phyloP scores from a whole-genome alignment of 2,329 filamentous ascomycete genomes.

The Stemphylium vesicarium region DNA sequence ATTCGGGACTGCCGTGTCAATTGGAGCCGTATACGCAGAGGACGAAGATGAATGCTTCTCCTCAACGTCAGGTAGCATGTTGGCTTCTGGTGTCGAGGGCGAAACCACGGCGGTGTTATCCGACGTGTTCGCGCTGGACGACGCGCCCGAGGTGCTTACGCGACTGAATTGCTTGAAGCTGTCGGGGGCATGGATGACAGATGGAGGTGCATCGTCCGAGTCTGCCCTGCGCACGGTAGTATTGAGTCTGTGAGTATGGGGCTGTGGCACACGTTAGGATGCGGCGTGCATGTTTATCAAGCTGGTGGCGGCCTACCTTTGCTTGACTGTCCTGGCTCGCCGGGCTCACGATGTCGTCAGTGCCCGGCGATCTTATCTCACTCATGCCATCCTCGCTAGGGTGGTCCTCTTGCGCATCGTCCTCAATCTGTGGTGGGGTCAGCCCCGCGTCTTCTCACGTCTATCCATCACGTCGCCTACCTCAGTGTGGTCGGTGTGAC shows the following conservation, averaged over 20 bases:
- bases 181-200: constrained; percentile 88
- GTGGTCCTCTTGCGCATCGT: constrained; percentile 70
- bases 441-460: constrained; percentile 21
- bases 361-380: constrained; percentile 48
- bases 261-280: constrained; percentile 28
- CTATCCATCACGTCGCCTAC: constrained; percentile 24
- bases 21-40: constrained; percentile 68
- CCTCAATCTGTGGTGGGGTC: constrained; percentile 65
- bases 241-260: constrained; percentile 54
- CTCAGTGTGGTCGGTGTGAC: constrained; percentile 80
- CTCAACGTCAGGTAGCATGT: constrained; percentile 46
- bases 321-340: constrained; percentile 38
- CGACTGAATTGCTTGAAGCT: constrained; percentile 75
- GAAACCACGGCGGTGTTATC: constrained; percentile 48
- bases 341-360: constrained; percentile 46
- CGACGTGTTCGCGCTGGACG: constrained; percentile 40
- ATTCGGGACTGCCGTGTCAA: constrained; percentile 72
- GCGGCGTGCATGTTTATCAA: neutral
- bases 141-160: constrained; percentile 35
- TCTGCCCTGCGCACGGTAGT: constrained; percentile 57
- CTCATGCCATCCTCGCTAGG: constrained; percentile 46
- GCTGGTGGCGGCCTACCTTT: constrained; percentile 32
- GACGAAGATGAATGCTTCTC: constrained; percentile 33
- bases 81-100: constrained; percentile 47
- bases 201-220: constrained; percentile 78